A percentile compares a stretch with the other conserved stretches of the same genome.
These are phyloP conservation scores for Leptographium galeiforme DNA, from an alignment of 2,329 filamentous ascomycete species.

Conservation along the genomic window DNA sequence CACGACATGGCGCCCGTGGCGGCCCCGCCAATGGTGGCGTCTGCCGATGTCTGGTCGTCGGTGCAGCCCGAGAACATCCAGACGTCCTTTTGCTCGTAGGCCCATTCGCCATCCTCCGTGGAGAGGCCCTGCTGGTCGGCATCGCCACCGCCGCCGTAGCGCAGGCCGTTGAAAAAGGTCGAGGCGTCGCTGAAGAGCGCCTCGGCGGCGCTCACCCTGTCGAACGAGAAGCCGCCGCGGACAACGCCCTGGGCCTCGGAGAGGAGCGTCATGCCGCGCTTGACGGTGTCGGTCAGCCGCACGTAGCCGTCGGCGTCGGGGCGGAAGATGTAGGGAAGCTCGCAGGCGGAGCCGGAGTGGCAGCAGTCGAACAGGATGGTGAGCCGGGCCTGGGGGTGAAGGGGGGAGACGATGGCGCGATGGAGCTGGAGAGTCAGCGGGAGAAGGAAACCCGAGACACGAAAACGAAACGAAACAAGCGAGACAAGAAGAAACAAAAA, in stretches of 20 bases:
- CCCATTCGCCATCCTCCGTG: constrained; percentile 27
- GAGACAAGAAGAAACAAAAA: not conserved
- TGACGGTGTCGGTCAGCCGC: constrained; percentile 39
- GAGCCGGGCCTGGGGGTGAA: constrained; percentile 35
- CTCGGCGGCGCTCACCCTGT: constrained; percentile 34
- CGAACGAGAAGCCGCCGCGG: constrained; percentile 30
- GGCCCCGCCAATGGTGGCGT: constrained; percentile 21
- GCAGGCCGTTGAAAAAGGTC: constrained; percentile 37
- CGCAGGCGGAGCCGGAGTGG: constrained; percentile 45
- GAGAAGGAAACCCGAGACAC: not conserved
- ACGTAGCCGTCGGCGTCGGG: constrained; percentile 42
- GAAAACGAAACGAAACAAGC: not conserved
- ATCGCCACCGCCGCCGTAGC: constrained; percentile 20
- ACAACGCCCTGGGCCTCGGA: constrained; percentile 35
- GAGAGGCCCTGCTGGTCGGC: constrained; percentile 24
- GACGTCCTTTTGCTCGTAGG: constrained; percentile 24
- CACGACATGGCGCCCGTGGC: constrained; percentile 26
- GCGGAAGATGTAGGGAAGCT: constrained; percentile 44
- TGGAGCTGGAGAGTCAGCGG: constrained; percentile 23
- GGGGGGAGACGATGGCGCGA: constrained; percentile 33
- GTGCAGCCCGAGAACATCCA: constrained; percentile 27
- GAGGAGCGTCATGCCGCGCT: constrained; percentile 34
- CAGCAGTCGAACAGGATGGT: constrained; percentile 49
- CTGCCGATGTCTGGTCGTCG: constrained; percentile 25
- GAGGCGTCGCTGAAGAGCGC: constrained; percentile 39